Evolutionary conservation across 805 yeast species (phyloP).

Genomic region (Yarrowia deformans): DNA sequence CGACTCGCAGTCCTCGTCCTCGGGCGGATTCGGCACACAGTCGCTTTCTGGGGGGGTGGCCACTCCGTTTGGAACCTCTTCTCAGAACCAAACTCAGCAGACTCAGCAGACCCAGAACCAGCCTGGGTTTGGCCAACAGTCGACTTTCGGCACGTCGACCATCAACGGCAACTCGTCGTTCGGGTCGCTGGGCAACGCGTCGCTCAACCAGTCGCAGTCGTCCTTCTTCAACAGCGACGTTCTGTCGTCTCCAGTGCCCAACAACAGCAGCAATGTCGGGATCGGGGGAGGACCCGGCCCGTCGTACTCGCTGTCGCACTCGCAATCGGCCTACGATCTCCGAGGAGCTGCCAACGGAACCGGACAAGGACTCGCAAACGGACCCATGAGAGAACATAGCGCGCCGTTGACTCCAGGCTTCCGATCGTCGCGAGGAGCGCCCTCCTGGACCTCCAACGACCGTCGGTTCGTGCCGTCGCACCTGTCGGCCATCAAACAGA

Average conservation of each 20-base stretch:
- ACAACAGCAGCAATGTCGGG: neutral
- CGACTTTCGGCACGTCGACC: constrained; percentile 28
- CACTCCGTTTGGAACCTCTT: constrained; percentile 4
- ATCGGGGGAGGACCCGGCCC: neutral
- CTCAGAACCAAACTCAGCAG: neutral
- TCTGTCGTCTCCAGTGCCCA: neutral
- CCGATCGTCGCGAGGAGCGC: constrained; percentile 33
- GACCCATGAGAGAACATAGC: neutral
- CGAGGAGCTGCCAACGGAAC: constrained; percentile 8
- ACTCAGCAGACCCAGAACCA: neutral
- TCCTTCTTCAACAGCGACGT: constrained; percentile 19
- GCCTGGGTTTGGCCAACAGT: constrained; percentile 20
- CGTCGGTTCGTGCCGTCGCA: constrained; percentile 40
- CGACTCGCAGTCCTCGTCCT: constrained; percentile 27
- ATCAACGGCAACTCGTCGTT: constrained; percentile 28
- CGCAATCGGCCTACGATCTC: constrained; percentile 37
- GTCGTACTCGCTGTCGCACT: constrained; percentile 8
- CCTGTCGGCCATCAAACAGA: constrained; percentile 31
- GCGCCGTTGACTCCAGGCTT: constrained; percentile 34
- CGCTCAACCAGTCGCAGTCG: constrained; percentile 23
- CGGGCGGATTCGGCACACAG: constrained; percentile 15
- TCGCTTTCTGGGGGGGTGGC: neutral
- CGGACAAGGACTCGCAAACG: neutral
- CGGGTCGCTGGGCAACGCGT: constrained; percentile 24
- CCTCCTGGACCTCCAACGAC: constrained; percentile 39